Base-by-base conservation (phyloP, 768 basidiomycete genomes). In the Kwoniella dejecticola region DNA sequence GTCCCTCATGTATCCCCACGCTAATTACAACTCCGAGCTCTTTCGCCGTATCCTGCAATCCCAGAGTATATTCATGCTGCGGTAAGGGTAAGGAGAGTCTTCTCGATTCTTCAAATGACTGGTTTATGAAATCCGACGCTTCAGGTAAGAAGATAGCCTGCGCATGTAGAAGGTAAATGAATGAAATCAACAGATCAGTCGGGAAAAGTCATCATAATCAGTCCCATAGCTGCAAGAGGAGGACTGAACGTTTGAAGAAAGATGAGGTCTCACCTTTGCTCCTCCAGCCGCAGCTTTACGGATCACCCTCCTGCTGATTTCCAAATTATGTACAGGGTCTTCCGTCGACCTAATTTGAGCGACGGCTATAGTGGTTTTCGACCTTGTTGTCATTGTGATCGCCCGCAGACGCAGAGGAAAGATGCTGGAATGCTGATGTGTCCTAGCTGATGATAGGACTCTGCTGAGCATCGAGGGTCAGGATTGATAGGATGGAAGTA, bases 111-210 rank as follows among this genome's bases (percentile, higher is more conserved):
- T 69, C 46, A 24, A 46, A 38, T 45, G 68, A 60, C 6, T 67
- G 60, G n/a, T 66, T 55, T 47, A 75, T 69, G 41, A 70, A 75
- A 47, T 75, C 74, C 24, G 74, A 63, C 1, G 76, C 76, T 71
- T 77, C 76, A n/a, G 76, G 76, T n/a, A 77, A 57, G 52, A 77
- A 75, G 36, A 67, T 58, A 2, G 69, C 68, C 73, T 71, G 17
- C 1, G 23, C 2, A 21, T 17, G 30, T n/a, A 23, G n/a, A n/a
- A n/a, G n/a, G n/a, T n/a, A n/a, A n/a, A n/a, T n/a, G n/a, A n/a
- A n/a, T n/a, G n/a, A n/a, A n/a, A n/a, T 10, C n/a, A 15, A 15
- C 4, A 13, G 6, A 15, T 21, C 30, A 30, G 4, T 38, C 13
- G 2, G 11, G 38, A 38, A 61, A n/a, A n/a, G n/a, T n/a, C n/a